A percentile compares a stretch with the other conserved stretches of the same genome.
Conservation (phyloP, 148 eudicot genomes). For the Polygonum aviculare region DNA sequence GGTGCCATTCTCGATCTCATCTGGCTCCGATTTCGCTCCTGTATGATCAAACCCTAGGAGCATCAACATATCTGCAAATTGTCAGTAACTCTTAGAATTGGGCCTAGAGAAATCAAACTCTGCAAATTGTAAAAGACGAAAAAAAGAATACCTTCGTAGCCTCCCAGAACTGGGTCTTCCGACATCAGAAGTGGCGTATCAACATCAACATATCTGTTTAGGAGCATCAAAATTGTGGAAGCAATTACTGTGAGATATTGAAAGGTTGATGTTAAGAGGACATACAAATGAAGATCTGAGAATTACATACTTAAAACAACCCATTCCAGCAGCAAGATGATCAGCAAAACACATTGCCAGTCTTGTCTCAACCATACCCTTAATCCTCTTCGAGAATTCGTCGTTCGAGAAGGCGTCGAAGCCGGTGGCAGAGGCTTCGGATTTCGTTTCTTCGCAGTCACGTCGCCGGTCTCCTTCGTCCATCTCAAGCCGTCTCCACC, state of each 20-base stretch:
- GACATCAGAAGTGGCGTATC: conserved; percentile 81
- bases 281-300: background rate
- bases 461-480: no score
- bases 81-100: background rate
- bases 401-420: no score
- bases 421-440: no score
- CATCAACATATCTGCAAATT: no score
- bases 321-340: conserved; percentile 89
- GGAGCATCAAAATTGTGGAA: background rate
- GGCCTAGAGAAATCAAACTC: background rate
- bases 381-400: no score
- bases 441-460: no score
- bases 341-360: conserved; percentile 95
- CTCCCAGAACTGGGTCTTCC: conserved; percentile 77
- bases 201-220: conserved; percentile 65
- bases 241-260: background rate
- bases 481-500: no score
- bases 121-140: background rate
- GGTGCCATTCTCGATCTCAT: no score
- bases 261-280: background rate
- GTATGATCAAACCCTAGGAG: no score
- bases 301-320: conserved; percentile 59
- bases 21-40: no score
- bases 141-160: conserved; percentile 67
- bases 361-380: conserved; percentile 97